These are phyloP conservation scores for Boletus vermiculosoides DNA, from an alignment of 768 basidiomycete genomes.

Conservation along the genomic window DNA sequence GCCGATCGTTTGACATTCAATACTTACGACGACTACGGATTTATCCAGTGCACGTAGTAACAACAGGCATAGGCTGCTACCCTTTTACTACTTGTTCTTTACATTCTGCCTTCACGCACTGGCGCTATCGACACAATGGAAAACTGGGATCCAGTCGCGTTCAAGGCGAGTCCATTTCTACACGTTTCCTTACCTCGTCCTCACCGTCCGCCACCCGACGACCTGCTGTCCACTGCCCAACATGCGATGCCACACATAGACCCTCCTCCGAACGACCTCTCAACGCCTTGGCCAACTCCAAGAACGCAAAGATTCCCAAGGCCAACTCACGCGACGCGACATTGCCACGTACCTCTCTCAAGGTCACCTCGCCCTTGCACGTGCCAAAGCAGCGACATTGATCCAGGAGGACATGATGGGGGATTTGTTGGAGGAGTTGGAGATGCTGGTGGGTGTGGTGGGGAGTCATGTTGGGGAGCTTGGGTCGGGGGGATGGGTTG, in stretches of 20 bases:
- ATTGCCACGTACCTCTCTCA: slow-evolving; percentile 65
- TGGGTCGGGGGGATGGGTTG: slow-evolving; percentile 26
- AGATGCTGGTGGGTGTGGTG: slow-evolving; percentile 63
- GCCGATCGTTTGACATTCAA: not conserved
- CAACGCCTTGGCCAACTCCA: slow-evolving; percentile 69
- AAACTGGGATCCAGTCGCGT: slow-evolving; percentile 31
- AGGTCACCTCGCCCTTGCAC: slow-evolving; percentile 59
- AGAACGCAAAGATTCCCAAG: slow-evolving; percentile 65
- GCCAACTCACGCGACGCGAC: slow-evolving; percentile 60
- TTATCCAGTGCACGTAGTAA: not conserved
- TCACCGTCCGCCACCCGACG: not conserved
- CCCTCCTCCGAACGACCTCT: slow-evolving; percentile 59
- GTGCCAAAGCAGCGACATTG: slow-evolving; percentile 69
- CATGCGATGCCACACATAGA: slow-evolving; percentile 36
- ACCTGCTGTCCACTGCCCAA: not conserved
- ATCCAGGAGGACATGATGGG: slow-evolving; percentile 60
- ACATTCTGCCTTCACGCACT: not conserved
- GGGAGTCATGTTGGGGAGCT: slow-evolving; percentile 59
- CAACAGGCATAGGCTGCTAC: slow-evolving; percentile 1
- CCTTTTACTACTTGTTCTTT: not conserved
- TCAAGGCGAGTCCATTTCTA: slow-evolving; percentile 26
- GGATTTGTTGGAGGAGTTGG: slow-evolving; percentile 63
- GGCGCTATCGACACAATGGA: slow-evolving; percentile 17
- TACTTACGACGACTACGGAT: not conserved
- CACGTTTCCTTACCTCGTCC: not conserved